Percentiles rank a stretch among this genome's conserved stretches.
phyloP scores from a whole-genome alignment of 2,329 filamentous ascomycete species.

The Drechslerella coelobrocha region DNA sequence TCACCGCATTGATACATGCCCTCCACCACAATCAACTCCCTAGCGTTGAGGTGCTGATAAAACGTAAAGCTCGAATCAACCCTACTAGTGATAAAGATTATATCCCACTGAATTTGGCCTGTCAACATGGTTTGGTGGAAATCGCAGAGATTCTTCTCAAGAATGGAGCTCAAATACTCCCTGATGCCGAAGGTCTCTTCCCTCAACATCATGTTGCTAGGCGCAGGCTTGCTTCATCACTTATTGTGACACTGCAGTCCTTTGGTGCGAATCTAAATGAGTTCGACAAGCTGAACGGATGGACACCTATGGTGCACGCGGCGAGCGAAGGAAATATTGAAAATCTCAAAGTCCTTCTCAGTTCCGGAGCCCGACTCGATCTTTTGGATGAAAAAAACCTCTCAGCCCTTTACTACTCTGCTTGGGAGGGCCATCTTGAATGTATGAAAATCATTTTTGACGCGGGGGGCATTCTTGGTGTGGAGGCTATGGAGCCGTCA shows the following conservation, averaged over 20 bases:
- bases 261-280: slow-evolving; percentile 92
- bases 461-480: slow-evolving; percentile 55
- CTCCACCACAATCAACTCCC: slow-evolving; percentile 85
- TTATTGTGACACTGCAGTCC: slow-evolving; percentile 79
- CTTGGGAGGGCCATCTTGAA: slow-evolving; percentile 94
- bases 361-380: slow-evolving; percentile 77
- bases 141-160: slow-evolving; percentile 86
- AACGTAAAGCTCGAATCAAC: slow-evolving; percentile 81
- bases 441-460: slow-evolving; percentile 88
- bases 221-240: slow-evolving; percentile 79
- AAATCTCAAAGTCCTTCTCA: slow-evolving; percentile 80
- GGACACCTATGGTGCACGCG: slow-evolving; percentile 95
- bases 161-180: slow-evolving; percentile 79
- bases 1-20: slow-evolving; percentile 91
- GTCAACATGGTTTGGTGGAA: slow-evolving; percentile 84
- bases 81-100: slow-evolving; percentile 86
- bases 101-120: slow-evolving; percentile 91
- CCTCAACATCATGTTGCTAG: slow-evolving; percentile 96
- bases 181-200: slow-evolving; percentile 93
- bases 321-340: slow-evolving; percentile 94
- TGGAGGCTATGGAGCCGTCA: slow-evolving; percentile 50
- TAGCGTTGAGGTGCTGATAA: slow-evolving; percentile 79
- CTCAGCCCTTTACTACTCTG: slow-evolving; percentile 96
- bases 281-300: slow-evolving; percentile 92
- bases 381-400: slow-evolving; percentile 90